Evolutionary conservation across 192 early-diverging fungal species (phyloP).

Genomic region (Diversispora epigaea): DNA sequence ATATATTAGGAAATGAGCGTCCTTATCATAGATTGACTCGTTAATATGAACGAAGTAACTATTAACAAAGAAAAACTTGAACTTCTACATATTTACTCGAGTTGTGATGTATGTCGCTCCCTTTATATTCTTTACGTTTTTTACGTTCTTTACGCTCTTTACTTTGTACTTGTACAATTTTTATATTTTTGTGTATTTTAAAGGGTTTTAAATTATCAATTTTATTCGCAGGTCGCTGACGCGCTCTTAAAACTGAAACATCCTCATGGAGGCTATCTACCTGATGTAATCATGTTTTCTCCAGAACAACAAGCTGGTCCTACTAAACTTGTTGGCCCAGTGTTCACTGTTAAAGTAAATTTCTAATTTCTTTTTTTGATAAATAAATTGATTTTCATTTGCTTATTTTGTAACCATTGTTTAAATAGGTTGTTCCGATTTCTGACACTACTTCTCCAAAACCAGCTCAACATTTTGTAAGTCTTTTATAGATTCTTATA

Average conservation of each 20-base stretch:
- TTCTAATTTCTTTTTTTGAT: too few species aligned
- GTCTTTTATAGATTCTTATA: not conserved
- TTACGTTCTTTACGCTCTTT: too few species aligned
- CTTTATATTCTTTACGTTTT: too few species aligned
- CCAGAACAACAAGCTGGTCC: conserved; percentile 48
- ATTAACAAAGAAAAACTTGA: too few species aligned
- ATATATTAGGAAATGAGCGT: too few species aligned
- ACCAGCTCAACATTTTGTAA: conserved; percentile 39
- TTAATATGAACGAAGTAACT: too few species aligned
- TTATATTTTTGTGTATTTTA: too few species aligned
- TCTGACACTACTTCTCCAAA: conserved; percentile 44
- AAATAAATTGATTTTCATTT: not conserved
- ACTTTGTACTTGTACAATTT: too few species aligned
- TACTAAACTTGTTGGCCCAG: conserved; percentile 51
- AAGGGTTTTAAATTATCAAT: too few species aligned
- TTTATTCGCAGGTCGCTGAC: conserved; percentile 44
- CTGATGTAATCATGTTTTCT: conserved; percentile 57
- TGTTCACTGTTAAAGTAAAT: conserved; percentile 58
- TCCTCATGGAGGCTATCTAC: conserved; percentile 52
- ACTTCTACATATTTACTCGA: too few species aligned
- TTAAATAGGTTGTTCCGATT: conserved; percentile 47
- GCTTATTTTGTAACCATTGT: not conserved
- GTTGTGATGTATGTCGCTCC: too few species aligned
- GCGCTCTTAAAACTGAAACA: conserved; percentile 49
- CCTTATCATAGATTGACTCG: too few species aligned